These are phyloP conservation scores for Cichorium intybus DNA, from an alignment of 140 eudicot species.

Conservation along the genomic window DNA sequence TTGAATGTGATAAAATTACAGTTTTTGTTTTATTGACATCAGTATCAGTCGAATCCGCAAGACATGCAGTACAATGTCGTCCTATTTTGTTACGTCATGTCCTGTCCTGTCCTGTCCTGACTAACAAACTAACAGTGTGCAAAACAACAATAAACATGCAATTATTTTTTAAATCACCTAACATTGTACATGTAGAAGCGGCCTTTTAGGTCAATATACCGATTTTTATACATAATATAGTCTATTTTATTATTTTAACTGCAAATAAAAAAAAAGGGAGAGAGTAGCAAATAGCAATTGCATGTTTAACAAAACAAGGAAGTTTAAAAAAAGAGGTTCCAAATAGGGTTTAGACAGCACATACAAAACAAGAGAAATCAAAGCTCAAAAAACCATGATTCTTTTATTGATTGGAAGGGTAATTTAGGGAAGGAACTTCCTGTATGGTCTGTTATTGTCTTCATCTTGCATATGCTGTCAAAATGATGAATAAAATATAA, in stretches of 20 bases:
- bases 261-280: background rate
- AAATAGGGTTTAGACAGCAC: constrained; percentile 7
- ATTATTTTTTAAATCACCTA: background rate
- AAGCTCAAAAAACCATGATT: constrained; percentile 15
- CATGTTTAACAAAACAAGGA: constrained; percentile 15
- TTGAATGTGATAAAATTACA: too few relatives aligned
- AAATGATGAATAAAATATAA: constrained; percentile 15
- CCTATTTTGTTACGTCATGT: too few relatives aligned
- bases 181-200: background rate
- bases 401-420: constrained; percentile 34
- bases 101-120: too few relatives aligned
- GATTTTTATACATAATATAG: background rate
- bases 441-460: constrained; percentile 86
- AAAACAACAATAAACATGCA: too few relatives aligned
- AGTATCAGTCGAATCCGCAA: too few relatives aligned
- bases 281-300: background rate
- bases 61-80: too few relatives aligned
- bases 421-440: constrained; percentile 57
- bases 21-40: too few relatives aligned
- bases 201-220: background rate
- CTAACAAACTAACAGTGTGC: too few relatives aligned
- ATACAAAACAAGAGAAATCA: constrained; percentile 9
- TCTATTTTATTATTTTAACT: background rate
- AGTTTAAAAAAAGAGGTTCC: background rate
- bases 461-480: constrained; percentile 97